phyloP scores from a whole-genome alignment of 768 basidiomycete genomes.

The Podaxis sp. region DNA sequence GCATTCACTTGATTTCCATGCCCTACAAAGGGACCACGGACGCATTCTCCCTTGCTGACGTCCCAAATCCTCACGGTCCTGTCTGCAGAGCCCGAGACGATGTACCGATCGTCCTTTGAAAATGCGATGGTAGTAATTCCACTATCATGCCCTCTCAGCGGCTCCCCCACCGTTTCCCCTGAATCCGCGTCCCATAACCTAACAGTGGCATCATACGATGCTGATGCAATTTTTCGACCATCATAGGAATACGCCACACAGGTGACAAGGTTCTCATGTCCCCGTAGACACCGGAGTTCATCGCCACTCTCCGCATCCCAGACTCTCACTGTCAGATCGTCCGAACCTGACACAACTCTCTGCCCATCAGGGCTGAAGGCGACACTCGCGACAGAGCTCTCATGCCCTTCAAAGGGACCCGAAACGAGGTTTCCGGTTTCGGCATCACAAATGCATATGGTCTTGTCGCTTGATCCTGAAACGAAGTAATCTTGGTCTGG shows the following conservation, averaged over 20 bases:
- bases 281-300: background rate
- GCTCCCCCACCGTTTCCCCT: slow-evolving; percentile 17
- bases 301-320: slow-evolving; percentile 22
- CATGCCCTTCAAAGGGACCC: slow-evolving; percentile 22
- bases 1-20: slow-evolving; percentile 21
- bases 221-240: slow-evolving; percentile 14
- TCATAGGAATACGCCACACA: slow-evolving; percentile 24
- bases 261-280: slow-evolving; percentile 14
- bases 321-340: slow-evolving; percentile 19
- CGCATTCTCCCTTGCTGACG: background rate
- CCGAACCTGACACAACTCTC: slow-evolving; percentile 22
- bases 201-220: slow-evolving; percentile 3
- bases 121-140: slow-evolving; percentile 16
- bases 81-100: slow-evolving; percentile 24
- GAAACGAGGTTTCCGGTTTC: slow-evolving; percentile 13
- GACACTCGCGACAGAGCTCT: slow-evolving; percentile 21
- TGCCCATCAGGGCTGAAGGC: slow-evolving; percentile 27
- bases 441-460: slow-evolving; percentile 23
- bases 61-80: slow-evolving; percentile 24
- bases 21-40: slow-evolving; percentile 14
- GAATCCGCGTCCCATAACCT: slow-evolving; percentile 13
- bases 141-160: slow-evolving; percentile 22
- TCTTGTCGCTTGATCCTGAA: slow-evolving; percentile 28
- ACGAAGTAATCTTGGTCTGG: slow-evolving; percentile 26
- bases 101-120: slow-evolving; percentile 26